A percentile compares a stretch with the other conserved stretches of the same genome.
Evolutionary conservation across 2,329 filamentous ascomycete genomes (phyloP).

Genomic region (Ophiostoma sp.): DNA sequence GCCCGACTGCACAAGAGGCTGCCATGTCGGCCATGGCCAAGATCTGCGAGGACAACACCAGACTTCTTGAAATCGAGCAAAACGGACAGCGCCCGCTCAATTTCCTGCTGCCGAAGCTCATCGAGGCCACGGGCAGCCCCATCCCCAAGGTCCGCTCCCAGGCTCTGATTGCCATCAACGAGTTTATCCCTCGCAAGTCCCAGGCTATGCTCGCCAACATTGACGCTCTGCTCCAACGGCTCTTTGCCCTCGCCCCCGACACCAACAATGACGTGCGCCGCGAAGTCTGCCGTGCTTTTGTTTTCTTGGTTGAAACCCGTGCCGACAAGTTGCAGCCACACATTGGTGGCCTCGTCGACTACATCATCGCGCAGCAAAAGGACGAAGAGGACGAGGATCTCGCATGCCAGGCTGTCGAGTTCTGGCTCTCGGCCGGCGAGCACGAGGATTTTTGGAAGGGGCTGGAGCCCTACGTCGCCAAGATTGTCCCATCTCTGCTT

Average conservation of each 20-base stretch:
- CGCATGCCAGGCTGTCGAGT: constrained; percentile 90
- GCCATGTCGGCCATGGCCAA: constrained; percentile 90
- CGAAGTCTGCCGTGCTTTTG: constrained; percentile 89
- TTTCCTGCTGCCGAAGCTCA: constrained; percentile 82
- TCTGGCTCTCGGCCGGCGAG: constrained; percentile 92
- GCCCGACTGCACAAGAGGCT: constrained; percentile 75
- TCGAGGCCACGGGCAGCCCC: constrained; percentile 75
- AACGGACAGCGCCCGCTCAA: constrained; percentile 82
- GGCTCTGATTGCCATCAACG: constrained; percentile 79
- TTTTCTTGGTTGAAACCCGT: constrained; percentile 82
- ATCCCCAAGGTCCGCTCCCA: constrained; percentile 71
- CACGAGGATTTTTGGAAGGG: constrained; percentile 72
- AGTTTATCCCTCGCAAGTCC: constrained; percentile 82
- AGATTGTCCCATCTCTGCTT: constrained; percentile 84
- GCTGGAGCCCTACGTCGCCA: constrained; percentile 69
- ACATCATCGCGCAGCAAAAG: constrained; percentile 85
- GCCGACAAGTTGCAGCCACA: constrained; percentile 88
- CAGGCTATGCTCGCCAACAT: constrained; percentile 75
- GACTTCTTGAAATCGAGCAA: constrained; percentile 78
- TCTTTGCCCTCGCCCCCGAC: constrained; percentile 78
- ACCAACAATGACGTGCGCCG: constrained; percentile 74
- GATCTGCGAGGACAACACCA: constrained; percentile 94
- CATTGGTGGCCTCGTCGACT: constrained; percentile 81
- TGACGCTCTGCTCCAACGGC: constrained; percentile 71
- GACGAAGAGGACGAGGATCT: constrained; percentile 81